phyloP scores from a whole-genome alignment of 176 grass and related monocot species.

The Zea luxurians region DNA sequence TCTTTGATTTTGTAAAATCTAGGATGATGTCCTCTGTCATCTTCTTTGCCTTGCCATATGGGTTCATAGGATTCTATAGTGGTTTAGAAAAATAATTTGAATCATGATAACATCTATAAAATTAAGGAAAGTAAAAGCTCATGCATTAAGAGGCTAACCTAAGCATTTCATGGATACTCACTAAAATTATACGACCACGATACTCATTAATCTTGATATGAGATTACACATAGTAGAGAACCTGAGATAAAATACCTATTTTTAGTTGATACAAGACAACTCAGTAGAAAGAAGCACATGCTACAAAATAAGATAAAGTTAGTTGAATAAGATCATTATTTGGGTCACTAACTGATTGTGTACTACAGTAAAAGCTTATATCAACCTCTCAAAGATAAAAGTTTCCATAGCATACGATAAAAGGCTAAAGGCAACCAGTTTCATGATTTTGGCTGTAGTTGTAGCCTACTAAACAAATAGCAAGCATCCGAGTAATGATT shows the following conservation, averaged over 20 bases:
- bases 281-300: neutral
- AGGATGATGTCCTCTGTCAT: too few relatives aligned
- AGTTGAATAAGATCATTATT: neutral
- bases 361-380: slow-evolving; percentile 4
- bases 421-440: slow-evolving; percentile 8
- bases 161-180: too few relatives aligned
- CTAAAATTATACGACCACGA: too few relatives aligned
- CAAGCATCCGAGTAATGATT: slow-evolving; percentile 25
- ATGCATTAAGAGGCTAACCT: too few relatives aligned
- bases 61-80: too few relatives aligned
- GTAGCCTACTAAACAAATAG: slow-evolving; percentile 20
- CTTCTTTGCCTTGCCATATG: too few relatives aligned
- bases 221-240: neutral
- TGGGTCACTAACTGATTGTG: neutral
- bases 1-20: too few relatives aligned
- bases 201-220: too few relatives aligned
- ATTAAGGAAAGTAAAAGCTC: too few relatives aligned
- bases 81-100: too few relatives aligned
- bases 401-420: neutral
- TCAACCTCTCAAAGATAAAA: slow-evolving; percentile 28
- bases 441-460: neutral
- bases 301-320: neutral
- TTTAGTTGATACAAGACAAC: slow-evolving; percentile 9
- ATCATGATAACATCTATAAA: too few relatives aligned
- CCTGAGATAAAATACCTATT: slow-evolving; percentile 48